A percentile compares a stretch with the other conserved stretches of the same genome.
These are phyloP conservation scores for Isabelozyma pseudorhagii DNA, from an alignment of 805 yeast genomes.

Conservation along the genomic window DNA sequence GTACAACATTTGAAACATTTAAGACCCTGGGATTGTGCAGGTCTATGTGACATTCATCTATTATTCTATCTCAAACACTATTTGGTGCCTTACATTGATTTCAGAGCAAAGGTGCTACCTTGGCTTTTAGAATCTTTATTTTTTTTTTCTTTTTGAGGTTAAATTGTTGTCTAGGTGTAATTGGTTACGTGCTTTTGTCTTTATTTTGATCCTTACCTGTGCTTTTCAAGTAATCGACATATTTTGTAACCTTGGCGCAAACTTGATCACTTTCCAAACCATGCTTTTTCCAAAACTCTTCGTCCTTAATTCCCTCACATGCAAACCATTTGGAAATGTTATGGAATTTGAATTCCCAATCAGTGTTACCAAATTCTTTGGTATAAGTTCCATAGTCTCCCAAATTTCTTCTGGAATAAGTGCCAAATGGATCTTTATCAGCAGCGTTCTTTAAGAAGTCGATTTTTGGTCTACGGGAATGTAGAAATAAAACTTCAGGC, in stretches of 20 bases:
- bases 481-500: constrained; percentile 28
- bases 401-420: constrained; percentile 20
- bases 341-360: constrained; percentile 23
- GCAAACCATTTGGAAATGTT: constrained; percentile 22
- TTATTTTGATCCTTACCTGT: constrained; percentile 9
- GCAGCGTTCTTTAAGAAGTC: constrained; percentile 22
- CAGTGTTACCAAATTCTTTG: constrained; percentile 11
- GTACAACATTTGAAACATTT: no score
- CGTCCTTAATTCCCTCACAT: constrained; percentile 17
- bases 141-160: background rate
- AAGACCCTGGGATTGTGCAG: no score
- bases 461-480: constrained; percentile 31
- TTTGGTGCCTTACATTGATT: no score
- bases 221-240: constrained; percentile 15
- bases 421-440: constrained; percentile 7
- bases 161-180: background rate
- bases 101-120: no score
- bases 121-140: no score
- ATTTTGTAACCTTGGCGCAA: constrained; percentile 12
- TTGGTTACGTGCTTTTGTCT: constrained; percentile 3
- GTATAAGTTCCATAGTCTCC: constrained; percentile 16
- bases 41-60: no score
- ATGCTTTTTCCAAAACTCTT: constrained; percentile 15
- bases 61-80: no score
- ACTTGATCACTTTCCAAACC: constrained; percentile 10